Percentiles rank a stretch among this genome's conserved stretches.
phyloP scores from a whole-genome alignment of 352 stramenopile genomes.

The Peronospora destructor region DNA sequence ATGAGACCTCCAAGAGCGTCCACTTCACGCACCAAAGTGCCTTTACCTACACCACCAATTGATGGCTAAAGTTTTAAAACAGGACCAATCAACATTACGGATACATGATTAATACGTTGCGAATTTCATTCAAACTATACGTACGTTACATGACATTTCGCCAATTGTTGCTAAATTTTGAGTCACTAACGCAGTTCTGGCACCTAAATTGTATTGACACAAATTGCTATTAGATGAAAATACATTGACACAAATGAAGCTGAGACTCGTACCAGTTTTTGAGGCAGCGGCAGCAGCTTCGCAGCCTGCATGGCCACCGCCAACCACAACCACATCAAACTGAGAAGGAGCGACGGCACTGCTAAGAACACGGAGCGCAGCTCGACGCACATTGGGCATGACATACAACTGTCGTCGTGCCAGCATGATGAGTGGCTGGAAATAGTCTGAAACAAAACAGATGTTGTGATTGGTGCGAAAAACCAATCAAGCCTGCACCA shows the following conservation, averaged over 20 bases:
- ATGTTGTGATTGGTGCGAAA: neutral
- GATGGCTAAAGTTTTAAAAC: slow-evolving; percentile 56
- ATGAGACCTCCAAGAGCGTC: slow-evolving; percentile 98
- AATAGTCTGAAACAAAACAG: slow-evolving; percentile 10
- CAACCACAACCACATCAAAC: slow-evolving; percentile 58
- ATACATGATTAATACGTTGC: neutral
- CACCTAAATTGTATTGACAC: slow-evolving; percentile 45
- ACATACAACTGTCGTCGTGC: slow-evolving; percentile 10
- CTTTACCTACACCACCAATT: slow-evolving; percentile 98
- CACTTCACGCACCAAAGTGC: slow-evolving; percentile 96
- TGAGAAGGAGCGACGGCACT: slow-evolving; percentile 8
- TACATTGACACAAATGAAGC: too few relatives aligned
- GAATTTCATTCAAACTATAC: slow-evolving; percentile 6
- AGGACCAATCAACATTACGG: slow-evolving; percentile 1
- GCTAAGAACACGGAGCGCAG: slow-evolving; percentile 15
- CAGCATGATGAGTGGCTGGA: slow-evolving; percentile 28
- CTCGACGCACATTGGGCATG: slow-evolving; percentile 6
- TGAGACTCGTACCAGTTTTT: slow-evolving; percentile 30
- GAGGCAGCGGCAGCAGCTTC: slow-evolving; percentile 50
- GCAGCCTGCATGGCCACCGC: slow-evolving; percentile 52
- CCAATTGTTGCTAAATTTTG: slow-evolving; percentile 93
- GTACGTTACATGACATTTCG: slow-evolving; percentile 97
- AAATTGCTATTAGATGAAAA: neutral
- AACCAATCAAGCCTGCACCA: neutral
- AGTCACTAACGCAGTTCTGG: slow-evolving; percentile 93